A percentile compares a stretch with the other conserved stretches of the same genome.
Conservation (phyloP, 305 asterid species). For the Solanum aculeatissimum region DNA sequence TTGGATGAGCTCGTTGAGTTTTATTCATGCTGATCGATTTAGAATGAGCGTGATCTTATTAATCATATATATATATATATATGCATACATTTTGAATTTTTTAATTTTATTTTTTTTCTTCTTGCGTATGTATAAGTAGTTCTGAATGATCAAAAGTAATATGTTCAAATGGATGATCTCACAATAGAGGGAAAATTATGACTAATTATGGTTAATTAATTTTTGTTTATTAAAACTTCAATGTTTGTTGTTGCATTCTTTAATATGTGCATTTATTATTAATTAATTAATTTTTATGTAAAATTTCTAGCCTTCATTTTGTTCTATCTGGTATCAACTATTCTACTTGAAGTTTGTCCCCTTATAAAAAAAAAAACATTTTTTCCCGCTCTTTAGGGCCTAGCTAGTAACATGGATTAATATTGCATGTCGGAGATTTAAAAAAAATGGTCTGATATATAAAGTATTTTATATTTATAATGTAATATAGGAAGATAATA, state of each 20-base stretch:
- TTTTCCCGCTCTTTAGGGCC: background rate
- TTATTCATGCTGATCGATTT: conserved; percentile 45
- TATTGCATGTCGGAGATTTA: background rate
- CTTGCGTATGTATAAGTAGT: background rate
- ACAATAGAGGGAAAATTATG: background rate
- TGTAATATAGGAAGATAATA: background rate
- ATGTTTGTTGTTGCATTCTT: background rate
- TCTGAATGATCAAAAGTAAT: background rate
- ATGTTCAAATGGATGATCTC: background rate
- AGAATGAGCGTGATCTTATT: background rate
- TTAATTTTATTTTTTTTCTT: background rate
- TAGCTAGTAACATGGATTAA: background rate
- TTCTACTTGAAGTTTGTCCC: background rate
- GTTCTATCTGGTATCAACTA: background rate
- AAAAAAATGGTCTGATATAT: rapidly evolving
- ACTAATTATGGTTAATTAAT: background rate
- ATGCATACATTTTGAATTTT: background rate
- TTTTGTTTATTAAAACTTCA: background rate
- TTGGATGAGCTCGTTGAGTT: conserved; percentile 76
- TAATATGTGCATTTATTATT: background rate
- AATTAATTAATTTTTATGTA: background rate
- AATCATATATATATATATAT: background rate
- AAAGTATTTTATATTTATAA: background rate
- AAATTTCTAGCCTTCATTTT: background rate
- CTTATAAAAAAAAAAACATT: background rate